These are phyloP conservation scores for Claviceps pazoutovae DNA, from an alignment of 2,329 filamentous ascomycete species.

Conservation along the genomic window DNA sequence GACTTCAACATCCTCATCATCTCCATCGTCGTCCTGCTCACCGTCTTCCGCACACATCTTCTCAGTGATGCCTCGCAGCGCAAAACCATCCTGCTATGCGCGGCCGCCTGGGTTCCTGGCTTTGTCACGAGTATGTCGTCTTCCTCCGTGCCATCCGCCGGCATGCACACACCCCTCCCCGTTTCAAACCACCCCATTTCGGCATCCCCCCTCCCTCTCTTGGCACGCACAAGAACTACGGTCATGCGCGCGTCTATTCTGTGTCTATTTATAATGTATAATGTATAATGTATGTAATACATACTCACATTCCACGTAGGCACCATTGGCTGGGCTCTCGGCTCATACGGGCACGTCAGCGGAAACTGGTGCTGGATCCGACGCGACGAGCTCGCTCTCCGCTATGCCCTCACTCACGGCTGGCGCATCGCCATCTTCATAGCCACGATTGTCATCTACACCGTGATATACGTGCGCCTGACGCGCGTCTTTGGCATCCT, in stretches of 20 bases:
- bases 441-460: slow-evolving; percentile 23
- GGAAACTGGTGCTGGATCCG: slow-evolving; percentile 33
- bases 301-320: too few species aligned
- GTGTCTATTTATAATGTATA: too few species aligned
- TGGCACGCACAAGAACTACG: too few species aligned
- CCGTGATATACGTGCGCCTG: slow-evolving; percentile 20
- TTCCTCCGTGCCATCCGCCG: too few species aligned
- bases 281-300: too few species aligned
- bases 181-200: too few species aligned
- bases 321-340: slow-evolving; percentile 4
- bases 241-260: too few species aligned
- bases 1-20: slow-evolving; percentile 31
- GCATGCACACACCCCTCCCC: too few species aligned
- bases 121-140: slow-evolving; percentile 18
- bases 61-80: slow-evolving; percentile 17
- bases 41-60: slow-evolving; percentile 21
- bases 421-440: slow-evolving; percentile 29
- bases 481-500: slow-evolving; percentile 6
- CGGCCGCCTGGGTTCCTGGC: slow-evolving; percentile 26
- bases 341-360: slow-evolving; percentile 20
- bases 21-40: slow-evolving; percentile 26
- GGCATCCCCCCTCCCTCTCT: too few species aligned
- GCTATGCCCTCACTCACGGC: slow-evolving; percentile 27
- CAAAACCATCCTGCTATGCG: slow-evolving; percentile 20
- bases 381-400: slow-evolving; percentile 17